These are phyloP conservation scores for Solanum medicagineum DNA, from an alignment of 257 asterid species.

Conservation along the genomic window DNA sequence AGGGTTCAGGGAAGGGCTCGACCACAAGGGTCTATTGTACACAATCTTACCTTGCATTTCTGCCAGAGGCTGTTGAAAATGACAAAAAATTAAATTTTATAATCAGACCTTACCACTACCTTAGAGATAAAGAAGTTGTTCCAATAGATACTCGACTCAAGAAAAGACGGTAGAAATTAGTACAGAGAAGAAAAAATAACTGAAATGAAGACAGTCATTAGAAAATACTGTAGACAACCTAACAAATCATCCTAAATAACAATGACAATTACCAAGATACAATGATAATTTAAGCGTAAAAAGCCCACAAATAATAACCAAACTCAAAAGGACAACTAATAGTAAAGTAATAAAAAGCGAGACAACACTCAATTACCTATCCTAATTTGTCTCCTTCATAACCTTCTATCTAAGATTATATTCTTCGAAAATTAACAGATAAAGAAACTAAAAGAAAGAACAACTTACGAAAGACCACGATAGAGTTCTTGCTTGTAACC, in stretches of 20 bases:
- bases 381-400: not conserved
- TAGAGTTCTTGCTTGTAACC: constrained; percentile 60
- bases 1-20: no score
- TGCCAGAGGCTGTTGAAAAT: no score
- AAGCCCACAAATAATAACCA: not conserved
- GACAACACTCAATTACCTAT: not conserved
- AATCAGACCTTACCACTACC: not conserved
- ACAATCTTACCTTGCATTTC: no score
- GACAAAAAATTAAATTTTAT: no score
- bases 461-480: constrained; percentile 49
- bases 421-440: not conserved
- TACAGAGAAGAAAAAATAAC: no score
- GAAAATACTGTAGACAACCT: no score
- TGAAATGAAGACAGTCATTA: not conserved
- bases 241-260: not conserved
- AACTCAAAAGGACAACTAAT: not conserved
- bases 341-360: not conserved
- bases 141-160: not conserved
- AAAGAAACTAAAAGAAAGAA: not conserved
- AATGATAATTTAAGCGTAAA: not conserved
- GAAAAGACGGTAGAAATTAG: not conserved
- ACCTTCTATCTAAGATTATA: not conserved
- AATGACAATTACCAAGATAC: not conserved
- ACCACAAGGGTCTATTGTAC: no score
- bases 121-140: not conserved